phyloP scores from a whole-genome alignment of 2,329 filamentous ascomycete genomes.

The Hypoxylon sp. region DNA sequence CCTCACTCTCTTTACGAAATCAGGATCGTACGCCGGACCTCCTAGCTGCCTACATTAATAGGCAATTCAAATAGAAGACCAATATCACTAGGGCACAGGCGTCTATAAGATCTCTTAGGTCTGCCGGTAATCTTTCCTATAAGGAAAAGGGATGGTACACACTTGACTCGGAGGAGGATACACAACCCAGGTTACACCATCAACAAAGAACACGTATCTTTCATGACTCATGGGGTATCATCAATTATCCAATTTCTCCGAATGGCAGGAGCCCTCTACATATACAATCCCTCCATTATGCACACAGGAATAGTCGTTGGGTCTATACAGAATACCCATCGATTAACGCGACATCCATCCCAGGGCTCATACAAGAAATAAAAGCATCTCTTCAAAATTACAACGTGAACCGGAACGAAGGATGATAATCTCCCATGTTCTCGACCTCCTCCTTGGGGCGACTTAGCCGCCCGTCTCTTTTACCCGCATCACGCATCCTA shows the following conservation, averaged over 20 bases:
- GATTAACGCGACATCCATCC: background rate
- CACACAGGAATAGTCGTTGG: too few relatives aligned
- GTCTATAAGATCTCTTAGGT: background rate
- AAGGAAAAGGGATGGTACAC: too few relatives aligned
- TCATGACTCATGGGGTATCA: background rate
- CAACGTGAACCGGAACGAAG: constrained; percentile 62
- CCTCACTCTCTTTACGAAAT: background rate
- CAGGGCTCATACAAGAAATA: background rate
- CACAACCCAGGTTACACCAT: too few relatives aligned
- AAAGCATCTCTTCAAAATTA: constrained; percentile 29
- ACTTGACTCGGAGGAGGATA: too few relatives aligned
- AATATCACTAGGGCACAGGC: background rate
- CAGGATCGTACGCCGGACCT: background rate
- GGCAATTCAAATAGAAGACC: background rate
- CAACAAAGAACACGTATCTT: background rate
- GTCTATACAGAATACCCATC: background rate
- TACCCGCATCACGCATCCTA: constrained; percentile 61
- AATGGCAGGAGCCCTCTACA: constrained; percentile 13
- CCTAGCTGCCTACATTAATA: background rate
- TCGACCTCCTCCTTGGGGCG: constrained; percentile 57
- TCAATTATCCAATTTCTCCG: constrained; percentile 11
- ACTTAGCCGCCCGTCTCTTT: constrained; percentile 61
- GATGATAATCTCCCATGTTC: constrained; percentile 68
- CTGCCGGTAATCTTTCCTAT: too few relatives aligned
- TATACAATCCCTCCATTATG: background rate